Conservation (phyloP, 352 stramenopile genomes). For the Peronospora farinosa region DNA sequence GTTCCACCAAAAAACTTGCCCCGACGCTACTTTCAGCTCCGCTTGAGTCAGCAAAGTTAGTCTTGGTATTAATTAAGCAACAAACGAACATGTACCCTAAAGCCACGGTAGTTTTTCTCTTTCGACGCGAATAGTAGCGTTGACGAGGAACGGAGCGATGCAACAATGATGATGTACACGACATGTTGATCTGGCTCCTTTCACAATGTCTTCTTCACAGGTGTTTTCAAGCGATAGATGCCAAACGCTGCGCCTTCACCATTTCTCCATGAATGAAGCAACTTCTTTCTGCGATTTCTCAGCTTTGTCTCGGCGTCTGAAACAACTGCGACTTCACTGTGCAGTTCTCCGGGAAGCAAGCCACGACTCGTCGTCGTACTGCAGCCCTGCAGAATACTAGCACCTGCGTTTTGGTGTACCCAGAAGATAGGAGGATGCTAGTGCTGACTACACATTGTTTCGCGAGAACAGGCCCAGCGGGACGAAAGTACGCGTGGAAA, state of each 20-base stretch:
- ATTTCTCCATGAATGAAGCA: not conserved
- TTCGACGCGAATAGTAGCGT: not conserved
- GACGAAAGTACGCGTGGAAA: constrained; percentile 53
- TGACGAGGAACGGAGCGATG: not conserved
- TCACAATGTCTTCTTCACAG: too few relatives aligned
- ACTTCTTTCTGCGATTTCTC: not conserved
- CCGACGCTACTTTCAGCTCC: constrained; percentile 6
- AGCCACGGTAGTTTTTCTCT: not conserved
- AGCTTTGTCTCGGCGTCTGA: constrained; percentile 35
- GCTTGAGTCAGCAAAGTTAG: constrained; percentile 13
- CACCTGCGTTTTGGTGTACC: not conserved
- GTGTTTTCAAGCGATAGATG: too few relatives aligned
- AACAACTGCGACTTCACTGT: constrained; percentile 81
- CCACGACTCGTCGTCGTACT: constrained; percentile 1
- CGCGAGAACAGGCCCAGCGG: constrained; percentile 74
- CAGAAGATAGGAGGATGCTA: constrained; percentile 65
- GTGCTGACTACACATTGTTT: constrained; percentile 83
- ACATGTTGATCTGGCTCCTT: too few relatives aligned
- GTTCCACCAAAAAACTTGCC: constrained; percentile 16
- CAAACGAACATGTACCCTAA: constrained; percentile 18
- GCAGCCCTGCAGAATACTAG: not conserved
- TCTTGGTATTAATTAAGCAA: constrained; percentile 23
- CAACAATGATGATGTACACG: too few relatives aligned
- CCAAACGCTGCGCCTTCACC: too few relatives aligned
- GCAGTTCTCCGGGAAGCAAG: constrained; percentile 65